phyloP scores from a whole-genome alignment of 495 filamentous ascomycete genomes.

The Aspergillus homomorphus region DNA sequence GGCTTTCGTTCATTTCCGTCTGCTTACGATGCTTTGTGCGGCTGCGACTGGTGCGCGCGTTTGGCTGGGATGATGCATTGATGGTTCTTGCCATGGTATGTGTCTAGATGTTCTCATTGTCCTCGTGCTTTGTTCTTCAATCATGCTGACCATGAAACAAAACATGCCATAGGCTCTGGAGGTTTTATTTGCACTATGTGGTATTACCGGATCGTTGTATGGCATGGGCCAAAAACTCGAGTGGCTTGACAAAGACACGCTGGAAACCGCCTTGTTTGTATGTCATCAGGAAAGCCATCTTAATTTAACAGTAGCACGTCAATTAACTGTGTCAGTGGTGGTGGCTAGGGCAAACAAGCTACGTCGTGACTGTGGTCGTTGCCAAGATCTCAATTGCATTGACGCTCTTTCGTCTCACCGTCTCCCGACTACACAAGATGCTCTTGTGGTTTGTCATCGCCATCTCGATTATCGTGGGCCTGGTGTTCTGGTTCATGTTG shows the following conservation, averaged over 20 bases:
- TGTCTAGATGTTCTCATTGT: neutral
- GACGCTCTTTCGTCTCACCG: constrained; percentile 41
- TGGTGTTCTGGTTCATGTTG: constrained; percentile 41
- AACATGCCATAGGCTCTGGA: constrained; percentile 24
- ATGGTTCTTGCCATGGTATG: constrained; percentile 45
- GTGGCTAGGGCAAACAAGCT: constrained; percentile 40
- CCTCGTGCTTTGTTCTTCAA: neutral
- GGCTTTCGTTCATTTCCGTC: constrained; percentile 37
- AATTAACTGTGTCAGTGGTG: constrained; percentile 30
- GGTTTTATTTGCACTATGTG: constrained; percentile 39
- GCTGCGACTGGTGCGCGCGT: constrained; percentile 36
- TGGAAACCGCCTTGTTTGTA: constrained; percentile 44
- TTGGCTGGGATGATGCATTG: constrained; percentile 44
- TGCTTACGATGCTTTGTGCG: constrained; percentile 43
- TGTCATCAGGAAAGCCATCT: constrained; percentile 8
- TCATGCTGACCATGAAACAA: neutral
- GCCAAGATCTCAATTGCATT: constrained; percentile 41
- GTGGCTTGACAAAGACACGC: constrained; percentile 15
- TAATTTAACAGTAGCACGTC: neutral
- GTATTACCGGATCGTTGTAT: constrained; percentile 36
- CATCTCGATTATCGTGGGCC: constrained; percentile 24
- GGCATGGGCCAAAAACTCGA: constrained; percentile 32
- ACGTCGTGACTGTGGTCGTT: constrained; percentile 32
- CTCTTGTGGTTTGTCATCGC: constrained; percentile 34
- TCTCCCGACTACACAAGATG: constrained; percentile 22